These are phyloP conservation scores for Neotropicomus parvogracilis DNA, from an alignment of 1,284 basidiomycete genomes.

Conservation along the genomic window DNA sequence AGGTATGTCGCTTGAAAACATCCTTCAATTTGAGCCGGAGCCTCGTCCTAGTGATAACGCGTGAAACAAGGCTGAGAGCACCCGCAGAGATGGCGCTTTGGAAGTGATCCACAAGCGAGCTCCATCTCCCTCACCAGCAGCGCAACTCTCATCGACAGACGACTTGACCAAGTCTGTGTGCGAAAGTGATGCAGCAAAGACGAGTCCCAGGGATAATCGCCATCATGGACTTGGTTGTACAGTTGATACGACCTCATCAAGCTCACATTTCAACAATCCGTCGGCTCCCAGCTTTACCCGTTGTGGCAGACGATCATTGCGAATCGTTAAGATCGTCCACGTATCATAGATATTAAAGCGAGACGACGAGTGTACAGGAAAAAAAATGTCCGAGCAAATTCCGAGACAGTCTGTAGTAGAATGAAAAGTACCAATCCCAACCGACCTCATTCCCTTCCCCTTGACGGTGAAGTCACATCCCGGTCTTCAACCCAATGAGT, in stretches of 20 bases:
- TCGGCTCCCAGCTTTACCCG: not conserved
- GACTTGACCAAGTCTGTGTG: not conserved
- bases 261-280: not conserved
- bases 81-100: not conserved
- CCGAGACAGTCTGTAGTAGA: not conserved
- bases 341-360: not conserved
- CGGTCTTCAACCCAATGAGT: constrained; percentile 35
- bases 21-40: not conserved
- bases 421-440: not conserved
- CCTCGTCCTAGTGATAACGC: not conserved
- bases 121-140: not conserved
- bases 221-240: too few species aligned
- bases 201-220: not conserved
- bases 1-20: not conserved
- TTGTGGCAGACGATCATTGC: too few species aligned
- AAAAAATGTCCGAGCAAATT: not conserved
- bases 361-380: not conserved
- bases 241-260: not conserved
- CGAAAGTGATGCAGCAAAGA: not conserved
- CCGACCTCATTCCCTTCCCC: constrained; percentile 10
- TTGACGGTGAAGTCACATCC: constrained; percentile 15
- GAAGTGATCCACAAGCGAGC: not conserved
- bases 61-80: not conserved
- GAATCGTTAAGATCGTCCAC: too few species aligned
- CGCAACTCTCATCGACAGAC: too few species aligned